A percentile compares a stretch with the other conserved stretches of the same genome.
Conservation (phyloP, 345 rosid species). For the Murraya koenigii region DNA sequence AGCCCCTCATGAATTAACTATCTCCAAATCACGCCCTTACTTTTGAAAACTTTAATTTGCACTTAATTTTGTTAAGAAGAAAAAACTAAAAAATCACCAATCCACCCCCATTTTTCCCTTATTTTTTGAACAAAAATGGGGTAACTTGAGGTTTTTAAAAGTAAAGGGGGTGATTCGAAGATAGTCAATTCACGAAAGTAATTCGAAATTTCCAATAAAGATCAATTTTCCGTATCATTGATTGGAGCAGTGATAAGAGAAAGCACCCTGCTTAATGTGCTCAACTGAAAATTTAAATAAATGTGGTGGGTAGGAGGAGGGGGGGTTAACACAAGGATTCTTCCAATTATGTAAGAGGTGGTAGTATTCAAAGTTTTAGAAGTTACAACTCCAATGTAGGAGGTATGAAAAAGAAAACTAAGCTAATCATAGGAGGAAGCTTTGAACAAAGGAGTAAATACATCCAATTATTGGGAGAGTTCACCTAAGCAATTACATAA, state of each 20-base stretch:
- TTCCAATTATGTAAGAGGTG: not conserved
- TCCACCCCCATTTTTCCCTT: no score
- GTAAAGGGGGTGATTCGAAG: no score
- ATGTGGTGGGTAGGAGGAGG: no score
- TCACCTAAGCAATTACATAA: not conserved
- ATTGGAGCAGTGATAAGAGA: not conserved
- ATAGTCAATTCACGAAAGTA: no score
- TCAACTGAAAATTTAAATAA: no score
- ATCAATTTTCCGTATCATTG: not conserved
- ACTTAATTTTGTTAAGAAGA: no score
- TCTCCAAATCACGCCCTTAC: no score
- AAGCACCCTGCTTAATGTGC: not conserved
- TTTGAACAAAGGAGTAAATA: not conserved
- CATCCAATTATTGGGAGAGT: not conserved
- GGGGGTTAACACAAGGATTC: not conserved
- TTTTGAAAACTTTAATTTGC: no score
- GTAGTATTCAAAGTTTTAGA: not conserved
- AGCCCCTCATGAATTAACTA: no score
- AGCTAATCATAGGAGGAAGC: not conserved
- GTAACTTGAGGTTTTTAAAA: no score
- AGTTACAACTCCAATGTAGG: not conserved
- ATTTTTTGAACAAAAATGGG: no score
- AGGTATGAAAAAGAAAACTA: slow-evolving; percentile 2
- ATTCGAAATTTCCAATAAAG: not conserved
- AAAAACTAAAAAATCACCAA: no score